Percentiles rank a stretch among this genome's conserved stretches.
Conservation (phyloP, 177 flowering plant species). For the Vitis hybrid region DNA sequence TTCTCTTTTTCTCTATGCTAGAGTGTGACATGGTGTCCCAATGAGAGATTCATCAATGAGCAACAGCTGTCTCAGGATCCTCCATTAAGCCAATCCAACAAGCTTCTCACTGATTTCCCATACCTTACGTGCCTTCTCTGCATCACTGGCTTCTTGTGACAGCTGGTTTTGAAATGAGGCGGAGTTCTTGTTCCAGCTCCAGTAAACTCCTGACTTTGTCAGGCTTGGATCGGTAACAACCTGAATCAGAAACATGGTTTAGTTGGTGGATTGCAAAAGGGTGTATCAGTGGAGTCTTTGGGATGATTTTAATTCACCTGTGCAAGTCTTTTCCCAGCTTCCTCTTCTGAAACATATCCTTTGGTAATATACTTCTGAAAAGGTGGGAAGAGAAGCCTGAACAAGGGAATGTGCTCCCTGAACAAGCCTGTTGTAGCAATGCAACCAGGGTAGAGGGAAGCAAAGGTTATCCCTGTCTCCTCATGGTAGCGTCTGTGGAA, state of each 20-base stretch:
- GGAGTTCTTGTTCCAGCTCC: slow-evolving; percentile 98
- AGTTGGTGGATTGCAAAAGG: no score
- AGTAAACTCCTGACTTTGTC: slow-evolving; percentile 95
- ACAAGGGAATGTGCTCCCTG: slow-evolving; percentile 73
- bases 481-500: slow-evolving; percentile 77
- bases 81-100: slow-evolving; percentile 67
- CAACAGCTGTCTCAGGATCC: not conserved
- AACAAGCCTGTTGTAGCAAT: slow-evolving; percentile 81
- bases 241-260: slow-evolving; percentile 28
- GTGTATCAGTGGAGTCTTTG: no score
- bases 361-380: slow-evolving; percentile 86
- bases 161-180: slow-evolving; percentile 94
- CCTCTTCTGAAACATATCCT: slow-evolving; percentile 77
- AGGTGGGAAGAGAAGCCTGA: slow-evolving; percentile 78
- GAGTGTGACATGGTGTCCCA: no score
- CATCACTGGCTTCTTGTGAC: slow-evolving; percentile 91
- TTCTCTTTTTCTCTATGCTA: no score
- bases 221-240: slow-evolving; percentile 92
- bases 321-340: slow-evolving; percentile 71
- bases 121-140: slow-evolving; percentile 82
- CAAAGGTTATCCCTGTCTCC: slow-evolving; percentile 72
- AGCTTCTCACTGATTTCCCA: slow-evolving; percentile 98
- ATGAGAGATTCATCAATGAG: no score
- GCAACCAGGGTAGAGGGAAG: slow-evolving; percentile 84
- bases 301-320: slow-evolving; percentile 40